phyloP scores from a whole-genome alignment of 495 filamentous ascomycete genomes.

The Chaetomium fimeti region DNA sequence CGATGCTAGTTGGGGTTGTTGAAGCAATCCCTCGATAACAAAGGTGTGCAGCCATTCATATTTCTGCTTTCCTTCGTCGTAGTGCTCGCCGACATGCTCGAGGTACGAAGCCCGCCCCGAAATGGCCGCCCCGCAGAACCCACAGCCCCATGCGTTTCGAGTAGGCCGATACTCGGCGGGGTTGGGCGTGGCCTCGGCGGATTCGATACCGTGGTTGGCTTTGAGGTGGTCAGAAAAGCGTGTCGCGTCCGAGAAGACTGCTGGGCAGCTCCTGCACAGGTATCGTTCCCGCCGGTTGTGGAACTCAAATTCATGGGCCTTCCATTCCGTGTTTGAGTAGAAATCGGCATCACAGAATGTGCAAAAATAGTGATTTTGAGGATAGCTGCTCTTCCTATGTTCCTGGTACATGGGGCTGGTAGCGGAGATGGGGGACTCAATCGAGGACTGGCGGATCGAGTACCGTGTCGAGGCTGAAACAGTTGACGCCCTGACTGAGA shows the following conservation, averaged over 20 bases:
- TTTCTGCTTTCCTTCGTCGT: slow-evolving; percentile 26
- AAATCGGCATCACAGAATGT: slow-evolving; percentile 32
- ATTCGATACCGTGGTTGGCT: slow-evolving; percentile 15
- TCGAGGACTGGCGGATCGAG: slow-evolving; percentile 24
- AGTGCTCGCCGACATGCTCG: slow-evolving; percentile 29
- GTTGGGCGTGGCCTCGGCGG: background rate
- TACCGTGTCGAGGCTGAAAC: slow-evolving; percentile 20
- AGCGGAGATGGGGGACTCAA: slow-evolving; percentile 27
- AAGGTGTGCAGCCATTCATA: slow-evolving; percentile 29
- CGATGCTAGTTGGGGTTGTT: slow-evolving; percentile 23
- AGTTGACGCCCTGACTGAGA: slow-evolving; percentile 26
- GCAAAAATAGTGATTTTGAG: slow-evolving; percentile 24
- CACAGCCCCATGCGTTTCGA: slow-evolving; percentile 32
- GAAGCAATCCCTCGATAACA: slow-evolving; percentile 31
- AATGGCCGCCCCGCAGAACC: slow-evolving; percentile 27
- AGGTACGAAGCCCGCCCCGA: slow-evolving; percentile 25
- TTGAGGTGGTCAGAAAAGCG: slow-evolving; percentile 19
- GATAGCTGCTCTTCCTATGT: slow-evolving; percentile 20
- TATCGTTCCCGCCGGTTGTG: slow-evolving; percentile 24
- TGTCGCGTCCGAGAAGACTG: slow-evolving; percentile 1
- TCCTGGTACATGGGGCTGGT: slow-evolving; percentile 22
- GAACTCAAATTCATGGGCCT: slow-evolving; percentile 24
- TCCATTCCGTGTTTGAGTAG: slow-evolving; percentile 26
- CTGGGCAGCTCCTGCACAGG: slow-evolving; percentile 21
- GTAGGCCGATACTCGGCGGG: background rate